Evolutionary conservation across 768 basidiomycete species (phyloP).

Genomic region (Boletus pseudopeckii): DNA sequence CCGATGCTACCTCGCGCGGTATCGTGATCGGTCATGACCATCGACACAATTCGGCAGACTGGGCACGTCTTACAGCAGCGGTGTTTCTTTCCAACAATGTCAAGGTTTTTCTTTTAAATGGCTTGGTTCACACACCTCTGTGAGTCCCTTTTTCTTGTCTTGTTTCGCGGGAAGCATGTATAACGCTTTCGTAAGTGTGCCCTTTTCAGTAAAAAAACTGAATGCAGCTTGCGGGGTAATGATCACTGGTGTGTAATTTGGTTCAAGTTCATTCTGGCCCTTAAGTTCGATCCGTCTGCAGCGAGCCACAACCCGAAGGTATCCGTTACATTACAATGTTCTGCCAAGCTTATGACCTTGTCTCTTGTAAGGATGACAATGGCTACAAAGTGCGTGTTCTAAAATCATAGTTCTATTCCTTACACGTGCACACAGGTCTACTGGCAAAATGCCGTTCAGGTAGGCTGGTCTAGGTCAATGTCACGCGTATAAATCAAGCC

Average conservation of each 20-base stretch:
- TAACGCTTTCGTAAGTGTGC: slow-evolving; percentile 52
- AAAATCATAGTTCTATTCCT: neutral
- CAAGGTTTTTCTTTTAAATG: slow-evolving; percentile 66
- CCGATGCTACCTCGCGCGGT: slow-evolving; percentile 54
- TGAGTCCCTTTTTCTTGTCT: slow-evolving; percentile 30
- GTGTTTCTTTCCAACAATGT: slow-evolving; percentile 63
- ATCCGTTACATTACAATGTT: neutral
- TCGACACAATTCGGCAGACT: slow-evolving; percentile 71
- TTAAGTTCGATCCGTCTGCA: slow-evolving; percentile 21
- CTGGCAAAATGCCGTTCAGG: slow-evolving; percentile 88
- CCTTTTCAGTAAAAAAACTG: slow-evolving; percentile 66
- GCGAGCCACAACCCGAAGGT: slow-evolving; percentile 91
- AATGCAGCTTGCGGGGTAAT: slow-evolving; percentile 81
- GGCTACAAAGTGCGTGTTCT: slow-evolving; percentile 66
- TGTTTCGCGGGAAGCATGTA: neutral
- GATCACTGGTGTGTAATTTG: slow-evolving; percentile 67
- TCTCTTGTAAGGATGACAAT: slow-evolving; percentile 63
- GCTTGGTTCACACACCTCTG: slow-evolving; percentile 81
- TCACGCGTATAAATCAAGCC: neutral
- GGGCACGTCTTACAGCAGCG: slow-evolving; percentile 72
- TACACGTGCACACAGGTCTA: slow-evolving; percentile 54
- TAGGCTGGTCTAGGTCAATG: slow-evolving; percentile 24
- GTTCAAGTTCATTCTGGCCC: neutral
- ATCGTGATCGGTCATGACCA: slow-evolving; percentile 88
- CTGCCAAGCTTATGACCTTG: neutral